Percentiles rank a stretch among this genome's conserved stretches.
Evolutionary conservation across 768 basidiomycete genomes (phyloP).

Genomic region (Crucibulum laeve): DNA sequence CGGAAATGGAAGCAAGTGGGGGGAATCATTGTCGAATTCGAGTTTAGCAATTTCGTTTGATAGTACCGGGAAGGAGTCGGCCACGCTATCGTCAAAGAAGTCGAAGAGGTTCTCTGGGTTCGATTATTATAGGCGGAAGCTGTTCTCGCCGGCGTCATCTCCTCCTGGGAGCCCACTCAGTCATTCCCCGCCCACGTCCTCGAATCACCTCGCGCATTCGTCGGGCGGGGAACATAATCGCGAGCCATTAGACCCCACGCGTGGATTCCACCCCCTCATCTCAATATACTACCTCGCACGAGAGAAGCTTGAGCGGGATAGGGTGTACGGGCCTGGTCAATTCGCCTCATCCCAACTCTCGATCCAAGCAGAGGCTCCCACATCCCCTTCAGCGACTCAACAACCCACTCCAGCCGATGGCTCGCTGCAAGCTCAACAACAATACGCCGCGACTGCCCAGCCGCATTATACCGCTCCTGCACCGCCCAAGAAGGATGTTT

Average conservation of each 20-base stretch:
- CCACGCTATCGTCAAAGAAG: slow-evolving; percentile 51
- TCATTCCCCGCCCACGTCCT: slow-evolving; percentile 58
- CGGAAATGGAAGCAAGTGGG: slow-evolving; percentile 39
- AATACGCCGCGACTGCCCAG: slow-evolving; percentile 12
- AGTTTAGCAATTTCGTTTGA: slow-evolving; percentile 67
- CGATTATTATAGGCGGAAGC: slow-evolving; percentile 88
- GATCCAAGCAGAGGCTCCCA: slow-evolving; percentile 25
- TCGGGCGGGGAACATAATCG: slow-evolving; percentile 41
- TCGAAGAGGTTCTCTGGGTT: slow-evolving; percentile 91
- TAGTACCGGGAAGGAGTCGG: slow-evolving; percentile 36
- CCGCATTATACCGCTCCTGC: slow-evolving; percentile 22
- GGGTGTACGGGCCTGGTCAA: slow-evolving; percentile 88
- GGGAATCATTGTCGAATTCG: slow-evolving; percentile 61
- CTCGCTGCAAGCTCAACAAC: slow-evolving; percentile 14
- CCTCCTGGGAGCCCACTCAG: slow-evolving; percentile 34
- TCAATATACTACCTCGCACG: slow-evolving; percentile 96
- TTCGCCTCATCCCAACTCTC: slow-evolving; percentile 92
- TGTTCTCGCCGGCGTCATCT: slow-evolving; percentile 67
- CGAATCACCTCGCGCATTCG: slow-evolving; percentile 46
- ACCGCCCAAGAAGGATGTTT: slow-evolving; percentile 21
- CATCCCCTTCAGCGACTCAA: slow-evolving; percentile 6
- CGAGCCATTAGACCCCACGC: slow-evolving; percentile 74
- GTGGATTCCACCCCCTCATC: slow-evolving; percentile 91
- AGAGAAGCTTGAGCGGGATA: slow-evolving; percentile 93
- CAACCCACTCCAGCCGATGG: slow-evolving; percentile 9